Evolutionary conservation across 1,284 basidiomycete genomes (phyloP).

Genomic region (Trichosporon sp.): DNA sequence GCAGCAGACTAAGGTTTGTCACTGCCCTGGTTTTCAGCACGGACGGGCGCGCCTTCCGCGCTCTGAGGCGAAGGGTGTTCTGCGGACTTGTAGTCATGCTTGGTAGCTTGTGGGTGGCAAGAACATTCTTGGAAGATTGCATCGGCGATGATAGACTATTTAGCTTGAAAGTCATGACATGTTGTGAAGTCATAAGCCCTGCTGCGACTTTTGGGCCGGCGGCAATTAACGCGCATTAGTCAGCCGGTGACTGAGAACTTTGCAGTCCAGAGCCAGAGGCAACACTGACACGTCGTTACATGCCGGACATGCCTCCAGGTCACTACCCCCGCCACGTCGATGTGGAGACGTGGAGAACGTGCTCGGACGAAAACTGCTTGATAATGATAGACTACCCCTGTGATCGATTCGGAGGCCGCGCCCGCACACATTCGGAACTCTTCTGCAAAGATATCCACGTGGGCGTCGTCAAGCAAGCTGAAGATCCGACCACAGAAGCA

Average conservation of each 20-base stretch:
- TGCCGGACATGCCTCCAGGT: not conserved
- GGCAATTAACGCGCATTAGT: not conserved
- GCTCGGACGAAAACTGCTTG: not conserved
- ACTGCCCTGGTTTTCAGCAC: slow-evolving; percentile 12
- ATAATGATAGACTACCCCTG: not conserved
- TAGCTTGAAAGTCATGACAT: not conserved
- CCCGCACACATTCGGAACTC: not conserved
- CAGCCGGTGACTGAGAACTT: not conserved
- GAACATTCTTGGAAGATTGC: not conserved
- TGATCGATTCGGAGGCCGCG: not conserved
- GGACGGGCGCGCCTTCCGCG: slow-evolving; percentile 4
- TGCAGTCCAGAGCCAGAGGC: not conserved
- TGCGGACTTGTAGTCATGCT: not conserved
- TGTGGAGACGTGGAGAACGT: not conserved
- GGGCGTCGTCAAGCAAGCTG: not conserved
- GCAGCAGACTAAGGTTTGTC: not conserved
- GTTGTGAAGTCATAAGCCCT: not conserved
- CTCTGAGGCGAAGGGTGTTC: not conserved
- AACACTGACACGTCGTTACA: not conserved
- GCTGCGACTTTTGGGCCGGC: not conserved
- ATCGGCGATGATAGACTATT: not conserved
- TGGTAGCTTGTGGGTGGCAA: not conserved
- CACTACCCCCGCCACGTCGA: not conserved
- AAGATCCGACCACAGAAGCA: not conserved
- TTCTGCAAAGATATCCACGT: not conserved